Evolutionary conservation across 768 basidiomycete species (phyloP).

Genomic region (Boletus insuetus): DNA sequence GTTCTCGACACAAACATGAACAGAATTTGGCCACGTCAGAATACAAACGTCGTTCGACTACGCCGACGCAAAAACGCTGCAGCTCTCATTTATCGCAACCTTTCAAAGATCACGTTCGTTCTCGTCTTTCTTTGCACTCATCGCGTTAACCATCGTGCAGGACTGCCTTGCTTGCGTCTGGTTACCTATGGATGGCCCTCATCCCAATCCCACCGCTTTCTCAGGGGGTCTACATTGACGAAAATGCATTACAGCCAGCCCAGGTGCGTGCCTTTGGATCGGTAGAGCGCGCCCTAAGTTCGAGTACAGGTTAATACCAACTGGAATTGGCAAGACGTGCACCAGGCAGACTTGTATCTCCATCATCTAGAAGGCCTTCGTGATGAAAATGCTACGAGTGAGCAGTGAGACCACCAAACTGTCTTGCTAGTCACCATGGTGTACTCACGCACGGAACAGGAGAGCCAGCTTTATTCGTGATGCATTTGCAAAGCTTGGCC

Average conservation of each 20-base stretch:
- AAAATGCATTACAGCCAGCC: conserved; percentile 92
- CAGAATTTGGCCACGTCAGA: conserved; percentile 16
- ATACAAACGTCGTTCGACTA: conserved; percentile 41
- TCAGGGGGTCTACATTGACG: conserved; percentile 80
- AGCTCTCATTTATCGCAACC: conserved; percentile 32
- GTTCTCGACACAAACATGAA: conserved; percentile 15
- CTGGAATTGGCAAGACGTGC: conserved; percentile 91
- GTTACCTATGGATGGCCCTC: conserved; percentile 81
- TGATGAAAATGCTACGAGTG: conserved; percentile 60
- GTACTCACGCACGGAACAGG: conserved; percentile 38
- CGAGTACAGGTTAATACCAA: conserved; percentile 76
- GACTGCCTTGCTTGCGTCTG: conserved; percentile 53
- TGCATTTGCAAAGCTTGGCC: conserved; percentile 74
- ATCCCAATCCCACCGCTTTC: conserved; percentile 68
- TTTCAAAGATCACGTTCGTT: conserved; percentile 32
- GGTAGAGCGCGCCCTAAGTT: background rate
- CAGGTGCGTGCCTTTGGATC: conserved; percentile 52
- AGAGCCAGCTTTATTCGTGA: conserved; percentile 57
- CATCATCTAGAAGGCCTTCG: conserved; percentile 62
- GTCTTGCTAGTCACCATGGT: background rate
- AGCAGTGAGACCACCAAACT: conserved; percentile 54
- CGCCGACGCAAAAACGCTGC: conserved; percentile 43
- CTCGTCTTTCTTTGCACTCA: background rate
- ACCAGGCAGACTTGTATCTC: conserved; percentile 79
- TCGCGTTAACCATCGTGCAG: conserved; percentile 34